A percentile compares a stretch with the other conserved stretches of the same genome.
Evolutionary conservation across 2,329 filamentous ascomycete species (phyloP).

Genomic region (Aspergillus quadricinctus): DNA sequence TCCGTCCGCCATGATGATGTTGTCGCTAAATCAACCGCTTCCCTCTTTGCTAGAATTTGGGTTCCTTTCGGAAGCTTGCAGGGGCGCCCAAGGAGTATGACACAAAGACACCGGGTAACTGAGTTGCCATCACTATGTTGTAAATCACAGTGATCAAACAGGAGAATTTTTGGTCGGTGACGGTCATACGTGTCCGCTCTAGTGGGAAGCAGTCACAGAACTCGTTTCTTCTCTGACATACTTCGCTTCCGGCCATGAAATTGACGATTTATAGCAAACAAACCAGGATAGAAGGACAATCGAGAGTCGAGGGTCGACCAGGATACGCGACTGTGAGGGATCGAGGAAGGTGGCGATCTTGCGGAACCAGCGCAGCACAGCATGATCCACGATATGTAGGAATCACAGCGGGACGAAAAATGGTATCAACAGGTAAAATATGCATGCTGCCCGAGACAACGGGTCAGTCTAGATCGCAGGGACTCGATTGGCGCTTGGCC

Average conservation of each 20-base stretch:
- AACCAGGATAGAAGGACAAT: background rate
- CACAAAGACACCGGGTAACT: background rate
- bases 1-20: background rate
- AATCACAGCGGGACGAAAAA: background rate
- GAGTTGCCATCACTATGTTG: background rate
- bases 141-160: background rate
- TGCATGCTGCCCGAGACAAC: background rate
- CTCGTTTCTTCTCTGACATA: no score
- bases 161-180: background rate
- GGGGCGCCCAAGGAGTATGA: no score
- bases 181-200: background rate
- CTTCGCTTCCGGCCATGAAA: no score
- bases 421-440: no score
- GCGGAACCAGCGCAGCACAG: background rate
- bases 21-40: background rate
- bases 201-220: no score
- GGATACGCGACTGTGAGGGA: background rate
- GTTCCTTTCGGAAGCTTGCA: background rate
- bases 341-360: no score
- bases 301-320: background rate
- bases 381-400: background rate
- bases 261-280: no score
- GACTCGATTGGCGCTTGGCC: background rate
- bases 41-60: background rate
- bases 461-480: no score